A percentile compares a stretch with the other conserved stretches of the same genome.
phyloP scores from a whole-genome alignment of 768 basidiomycete genomes.

The Collybia sp. region DNA sequence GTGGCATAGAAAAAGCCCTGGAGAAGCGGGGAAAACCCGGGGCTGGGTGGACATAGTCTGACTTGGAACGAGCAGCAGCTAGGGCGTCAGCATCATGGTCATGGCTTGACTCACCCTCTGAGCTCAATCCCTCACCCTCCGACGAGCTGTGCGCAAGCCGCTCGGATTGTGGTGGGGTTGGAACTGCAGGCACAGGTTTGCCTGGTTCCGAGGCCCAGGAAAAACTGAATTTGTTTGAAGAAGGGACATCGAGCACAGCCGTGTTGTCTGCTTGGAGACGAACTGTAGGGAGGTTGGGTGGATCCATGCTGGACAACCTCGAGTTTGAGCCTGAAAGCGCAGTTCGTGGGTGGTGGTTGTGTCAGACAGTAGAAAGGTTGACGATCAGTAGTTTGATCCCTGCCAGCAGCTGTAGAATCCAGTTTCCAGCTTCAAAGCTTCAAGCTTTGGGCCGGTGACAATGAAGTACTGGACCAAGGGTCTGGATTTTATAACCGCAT shows the following conservation, averaged over 20 bases:
- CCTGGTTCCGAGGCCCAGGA: conserved; percentile 49
- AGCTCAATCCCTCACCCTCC: conserved; percentile 47
- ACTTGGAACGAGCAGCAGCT: conserved; percentile 8
- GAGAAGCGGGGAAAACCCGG: conserved; percentile 51
- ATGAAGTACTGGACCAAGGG: conserved; percentile 4
- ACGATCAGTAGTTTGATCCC: no score
- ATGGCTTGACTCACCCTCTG: conserved; percentile 35
- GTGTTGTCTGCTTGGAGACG: conserved; percentile 42
- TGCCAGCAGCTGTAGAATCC: no score
- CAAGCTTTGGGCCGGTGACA: background rate
- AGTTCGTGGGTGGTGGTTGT: conserved; percentile 2
- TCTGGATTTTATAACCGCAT: conserved; percentile 25
- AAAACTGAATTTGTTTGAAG: conserved; percentile 54
- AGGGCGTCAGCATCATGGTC: conserved; percentile 17
- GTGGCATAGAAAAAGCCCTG: conserved; percentile 75
- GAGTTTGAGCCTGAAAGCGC: background rate
- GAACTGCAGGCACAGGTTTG: conserved; percentile 17
- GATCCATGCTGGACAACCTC: conserved; percentile 20
- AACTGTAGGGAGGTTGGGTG: conserved; percentile 40
- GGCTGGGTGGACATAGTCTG: conserved; percentile 11
- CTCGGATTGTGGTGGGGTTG: conserved; percentile 28
- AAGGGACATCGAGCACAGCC: conserved; percentile 38
- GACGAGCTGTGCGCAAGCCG: conserved; percentile 36
- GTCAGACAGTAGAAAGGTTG: background rate
- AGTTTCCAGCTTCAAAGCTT: no score